These are phyloP conservation scores for Linnemannia elongata DNA, from an alignment of 192 early-diverging fungal genomes.

Conservation along the genomic window DNA sequence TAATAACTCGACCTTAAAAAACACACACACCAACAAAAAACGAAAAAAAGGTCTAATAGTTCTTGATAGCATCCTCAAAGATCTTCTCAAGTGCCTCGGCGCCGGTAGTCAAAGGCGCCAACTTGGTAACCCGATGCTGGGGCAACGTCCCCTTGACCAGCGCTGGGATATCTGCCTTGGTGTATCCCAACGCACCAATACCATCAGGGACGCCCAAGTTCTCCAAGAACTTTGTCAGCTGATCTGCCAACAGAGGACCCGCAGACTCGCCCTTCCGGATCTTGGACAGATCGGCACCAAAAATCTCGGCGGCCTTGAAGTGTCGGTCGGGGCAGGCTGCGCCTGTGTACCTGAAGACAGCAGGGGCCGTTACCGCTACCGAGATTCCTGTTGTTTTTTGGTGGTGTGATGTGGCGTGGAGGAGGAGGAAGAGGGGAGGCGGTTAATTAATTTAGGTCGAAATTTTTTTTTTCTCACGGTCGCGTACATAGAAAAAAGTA, in stretches of 20 bases:
- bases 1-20: not conserved
- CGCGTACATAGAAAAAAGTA: no score
- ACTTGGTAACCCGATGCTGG: slow-evolving; percentile 92
- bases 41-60: slow-evolving; percentile 35
- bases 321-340: slow-evolving; percentile 88
- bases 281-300: slow-evolving; percentile 64
- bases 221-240: slow-evolving; percentile 81
- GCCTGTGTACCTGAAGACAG: slow-evolving; percentile 89
- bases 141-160: slow-evolving; percentile 90
- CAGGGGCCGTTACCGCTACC: slow-evolving; percentile 91
- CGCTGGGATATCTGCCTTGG: slow-evolving; percentile 73
- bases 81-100: slow-evolving; percentile 73
- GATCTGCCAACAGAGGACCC: slow-evolving; percentile 81
- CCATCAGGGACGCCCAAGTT: slow-evolving; percentile 87
- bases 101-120: slow-evolving; percentile 80
- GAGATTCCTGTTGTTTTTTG: slow-evolving; percentile 72
- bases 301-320: slow-evolving; percentile 81
- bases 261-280: slow-evolving; percentile 78
- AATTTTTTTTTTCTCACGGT: not conserved
- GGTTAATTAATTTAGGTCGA: not conserved
- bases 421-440: slow-evolving; percentile 1
- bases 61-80: slow-evolving; percentile 74
- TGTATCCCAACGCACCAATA: slow-evolving; percentile 81
- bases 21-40: not conserved
- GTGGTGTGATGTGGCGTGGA: slow-evolving; percentile 9